Evolutionary conservation across 2,329 filamentous ascomycete species (phyloP).

Genomic region (Aureobasidium sp.): DNA sequence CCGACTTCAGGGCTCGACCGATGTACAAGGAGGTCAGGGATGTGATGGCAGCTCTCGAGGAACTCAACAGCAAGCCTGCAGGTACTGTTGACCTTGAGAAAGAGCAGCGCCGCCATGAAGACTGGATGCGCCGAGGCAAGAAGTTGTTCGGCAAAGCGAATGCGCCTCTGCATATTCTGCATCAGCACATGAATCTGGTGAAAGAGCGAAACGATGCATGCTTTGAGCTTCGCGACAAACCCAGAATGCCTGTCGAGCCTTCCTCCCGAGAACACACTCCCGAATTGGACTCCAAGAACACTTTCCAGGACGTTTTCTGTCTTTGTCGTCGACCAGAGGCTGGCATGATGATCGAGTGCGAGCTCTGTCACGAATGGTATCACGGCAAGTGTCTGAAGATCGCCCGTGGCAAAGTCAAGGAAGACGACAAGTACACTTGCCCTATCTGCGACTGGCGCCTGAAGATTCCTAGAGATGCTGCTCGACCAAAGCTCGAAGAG

Average conservation of each 20-base stretch:
- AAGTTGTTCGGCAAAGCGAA: conserved; percentile 98
- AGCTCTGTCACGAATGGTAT: conserved; percentile 98
- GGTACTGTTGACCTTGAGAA: conserved; percentile 91
- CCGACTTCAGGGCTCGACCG: conserved; percentile 71
- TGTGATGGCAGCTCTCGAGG: conserved; percentile 77
- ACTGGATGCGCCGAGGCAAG: conserved; percentile 98
- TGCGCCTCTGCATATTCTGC: conserved; percentile 89
- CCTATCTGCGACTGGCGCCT: conserved; percentile 97
- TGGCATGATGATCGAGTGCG: conserved; percentile 99
- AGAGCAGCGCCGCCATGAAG: conserved; percentile 89
- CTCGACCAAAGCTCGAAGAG: conserved; percentile 90
- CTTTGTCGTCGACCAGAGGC: conserved; percentile 90
- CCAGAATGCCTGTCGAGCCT: conserved; percentile 83
- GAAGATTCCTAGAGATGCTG: conserved; percentile 92
- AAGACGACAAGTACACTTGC: conserved; percentile 96
- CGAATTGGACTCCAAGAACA: conserved; percentile 32
- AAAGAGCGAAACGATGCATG: conserved; percentile 82
- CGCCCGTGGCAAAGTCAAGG: conserved; percentile 92
- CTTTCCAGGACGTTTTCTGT: conserved; percentile 71
- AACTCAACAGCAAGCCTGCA: conserved; percentile 84
- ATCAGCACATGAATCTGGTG: conserved; percentile 89
- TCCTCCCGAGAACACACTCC: conserved; percentile 75
- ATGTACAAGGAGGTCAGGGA: conserved; percentile 86
- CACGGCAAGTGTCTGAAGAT: conserved; percentile 98
- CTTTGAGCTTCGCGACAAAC: conserved; percentile 85